Base-by-base conservation (phyloP, 2,329 filamentous ascomycete species). In the Fusarium praegraminearum region DNA sequence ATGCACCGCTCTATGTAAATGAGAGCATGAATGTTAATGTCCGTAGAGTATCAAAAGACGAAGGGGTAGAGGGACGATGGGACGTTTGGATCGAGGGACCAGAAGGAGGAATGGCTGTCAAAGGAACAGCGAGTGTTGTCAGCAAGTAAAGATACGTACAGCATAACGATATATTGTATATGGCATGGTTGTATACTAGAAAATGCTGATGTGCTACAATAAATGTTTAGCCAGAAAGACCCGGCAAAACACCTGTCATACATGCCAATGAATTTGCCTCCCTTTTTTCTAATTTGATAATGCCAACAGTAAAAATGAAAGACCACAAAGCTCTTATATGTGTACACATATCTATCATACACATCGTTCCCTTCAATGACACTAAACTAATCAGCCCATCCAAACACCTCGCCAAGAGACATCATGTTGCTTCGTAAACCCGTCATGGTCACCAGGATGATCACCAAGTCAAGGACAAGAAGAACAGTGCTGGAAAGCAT, bases 381-480 rank as follows among this genome's bases (percentile, higher is more conserved):
- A 18, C 24, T 30, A 36, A 36, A 49, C 46, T 74, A 86, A 60
- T 87, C 85, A 2, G 85, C 86, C 86, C 90, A 96, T 16, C 96
- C 95, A 87, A 98, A 98, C 5, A 97, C 90, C 75, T 97, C 93
- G 9, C 89, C 89, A 13, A 98, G 89, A 71, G 93, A 93, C 66
- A 93, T 78, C 4, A 90, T 91, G 77, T 93, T 97, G 76, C 87
- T 90, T 75, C 94, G 85, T 56, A 93, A 86, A 1, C 93, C 94
- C 30, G 88, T 82, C 59, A 98, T 78, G n/a, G 90, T 88, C 18
- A 97, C 84, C 16, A 90, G 67, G 10, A 96, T 85, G 1, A 87
- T 86, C 3, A 96, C 85, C 6, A 97, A 69, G 76, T 98, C 95
- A 12, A 97, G 90, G 28, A 94, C 85, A 18, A 95, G 75, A 62